A percentile compares a stretch with the other conserved stretches of the same genome.
These are phyloP conservation scores for Pseudocercospora cruenta DNA, from an alignment of 2,329 filamentous ascomycete species.

Conservation along the genomic window DNA sequence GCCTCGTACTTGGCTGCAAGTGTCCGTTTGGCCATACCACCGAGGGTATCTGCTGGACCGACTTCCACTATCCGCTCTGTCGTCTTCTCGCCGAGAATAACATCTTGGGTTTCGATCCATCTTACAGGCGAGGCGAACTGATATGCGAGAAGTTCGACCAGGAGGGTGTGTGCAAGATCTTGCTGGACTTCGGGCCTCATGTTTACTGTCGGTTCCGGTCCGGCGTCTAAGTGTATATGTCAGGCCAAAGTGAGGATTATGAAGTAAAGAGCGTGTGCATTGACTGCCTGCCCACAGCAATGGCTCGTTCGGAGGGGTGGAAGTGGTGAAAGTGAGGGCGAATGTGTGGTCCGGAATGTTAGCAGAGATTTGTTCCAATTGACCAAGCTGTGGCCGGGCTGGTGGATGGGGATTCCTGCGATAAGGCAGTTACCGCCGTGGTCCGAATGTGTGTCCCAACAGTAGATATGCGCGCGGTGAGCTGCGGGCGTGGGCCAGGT, in stretches of 20 bases:
- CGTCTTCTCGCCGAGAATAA: conserved; percentile 92
- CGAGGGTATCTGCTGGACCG: conserved; percentile 93
- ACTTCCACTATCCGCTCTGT: conserved; percentile 98
- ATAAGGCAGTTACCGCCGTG: not conserved
- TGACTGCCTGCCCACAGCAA: conserved; percentile 18
- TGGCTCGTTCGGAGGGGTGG: not conserved
- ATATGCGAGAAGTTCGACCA: conserved; percentile 98
- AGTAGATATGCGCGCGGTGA: not conserved
- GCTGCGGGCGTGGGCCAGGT: conserved; percentile 3
- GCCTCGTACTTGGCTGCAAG: conserved; percentile 97
- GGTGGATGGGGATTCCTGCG: not conserved
- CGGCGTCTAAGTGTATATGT: conserved; percentile 22
- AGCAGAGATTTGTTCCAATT: conserved; percentile 17
- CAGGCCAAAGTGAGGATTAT: conserved; percentile 12
- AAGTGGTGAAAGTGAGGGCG: not conserved
- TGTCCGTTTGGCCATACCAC: conserved; percentile 96
- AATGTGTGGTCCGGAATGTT: conserved; percentile 1
- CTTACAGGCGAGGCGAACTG: conserved; percentile 98
- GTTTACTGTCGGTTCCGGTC: conserved; percentile 25
- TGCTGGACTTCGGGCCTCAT: conserved; percentile 99
- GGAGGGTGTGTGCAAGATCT: conserved; percentile 96
- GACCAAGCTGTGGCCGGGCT: not conserved
- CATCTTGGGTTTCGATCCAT: conserved; percentile 99
- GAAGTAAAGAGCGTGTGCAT: conserved; percentile 27
- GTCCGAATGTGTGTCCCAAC: conserved; percentile 1